Evolutionary conservation across 73 alveolate genomes (phyloP).

Genomic region (Stentor coeruleus): DNA sequence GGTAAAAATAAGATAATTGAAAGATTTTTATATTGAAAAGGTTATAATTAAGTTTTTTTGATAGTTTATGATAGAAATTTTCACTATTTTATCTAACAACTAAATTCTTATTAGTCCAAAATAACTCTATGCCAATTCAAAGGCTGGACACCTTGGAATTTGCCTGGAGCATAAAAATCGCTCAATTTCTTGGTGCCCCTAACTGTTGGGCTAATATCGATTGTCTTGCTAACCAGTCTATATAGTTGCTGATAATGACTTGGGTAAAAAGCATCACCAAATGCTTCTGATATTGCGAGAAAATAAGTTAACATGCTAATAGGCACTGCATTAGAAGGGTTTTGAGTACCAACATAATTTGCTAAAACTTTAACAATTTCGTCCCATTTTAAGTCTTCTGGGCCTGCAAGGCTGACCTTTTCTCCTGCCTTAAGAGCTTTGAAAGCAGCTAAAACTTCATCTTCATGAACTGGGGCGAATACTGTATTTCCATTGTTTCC

Average conservation of each 20-base stretch:
- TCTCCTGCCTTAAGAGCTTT: constrained; percentile 16
- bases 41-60: no score
- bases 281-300: background rate
- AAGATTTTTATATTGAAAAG: no score
- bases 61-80: no score
- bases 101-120: constrained; percentile 1
- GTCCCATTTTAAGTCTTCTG: background rate
- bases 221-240: background rate
- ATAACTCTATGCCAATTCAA: constrained; percentile 20
- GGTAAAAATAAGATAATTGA: no score
- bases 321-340: background rate
- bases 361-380: background rate
- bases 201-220: background rate
- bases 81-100: no score
- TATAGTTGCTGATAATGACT: constrained; percentile 11
- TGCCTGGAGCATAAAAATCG: background rate
- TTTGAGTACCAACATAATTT: background rate
- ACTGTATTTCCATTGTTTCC: background rate
- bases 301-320: background rate
- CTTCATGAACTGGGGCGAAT: constrained; percentile 20
- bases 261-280: constrained; percentile 22
- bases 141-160: background rate
- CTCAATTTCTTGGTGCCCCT: background rate
- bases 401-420: background rate
- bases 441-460: background rate